phyloP scores from a whole-genome alignment of 352 stramenopile species.

The Phytopythium mirpurense region DNA sequence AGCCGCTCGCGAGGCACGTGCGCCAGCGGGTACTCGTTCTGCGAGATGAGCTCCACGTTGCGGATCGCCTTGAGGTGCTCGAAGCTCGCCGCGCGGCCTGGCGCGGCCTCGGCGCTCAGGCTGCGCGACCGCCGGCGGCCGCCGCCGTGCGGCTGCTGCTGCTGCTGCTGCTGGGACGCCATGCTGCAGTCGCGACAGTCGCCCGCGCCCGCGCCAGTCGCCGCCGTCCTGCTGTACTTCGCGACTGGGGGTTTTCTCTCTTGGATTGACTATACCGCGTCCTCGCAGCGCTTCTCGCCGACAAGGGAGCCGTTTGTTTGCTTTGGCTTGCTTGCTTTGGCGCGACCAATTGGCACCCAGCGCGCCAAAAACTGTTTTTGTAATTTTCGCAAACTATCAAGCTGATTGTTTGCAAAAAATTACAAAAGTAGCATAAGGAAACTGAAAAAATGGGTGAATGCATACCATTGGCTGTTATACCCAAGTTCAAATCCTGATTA shows the following conservation, averaged over 20 bases:
- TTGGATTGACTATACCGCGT: slow-evolving; percentile 3
- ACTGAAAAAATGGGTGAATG: no score
- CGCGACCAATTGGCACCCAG: background rate
- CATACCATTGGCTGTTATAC: no score
- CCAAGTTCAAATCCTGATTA: no score
- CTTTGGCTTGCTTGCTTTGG: no score
- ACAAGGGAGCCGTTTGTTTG: no score
- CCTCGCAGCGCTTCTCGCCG: background rate
- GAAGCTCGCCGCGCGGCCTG: slow-evolving; percentile 18
- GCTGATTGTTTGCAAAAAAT: background rate
- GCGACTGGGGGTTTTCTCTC: background rate
- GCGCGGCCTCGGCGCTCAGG: background rate
- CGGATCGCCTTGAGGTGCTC: slow-evolving; percentile 69
- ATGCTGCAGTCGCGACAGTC: background rate
- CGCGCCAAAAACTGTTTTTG: slow-evolving; percentile 3
- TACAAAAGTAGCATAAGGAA: slow-evolving; percentile 6
- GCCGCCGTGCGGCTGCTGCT: no score
- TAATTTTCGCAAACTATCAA: background rate
- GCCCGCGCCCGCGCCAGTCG: background rate
- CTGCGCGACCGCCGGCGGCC: slow-evolving; percentile 1
- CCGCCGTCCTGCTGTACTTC: background rate
- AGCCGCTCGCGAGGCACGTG: slow-evolving; percentile 41
- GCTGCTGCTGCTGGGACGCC: slow-evolving; percentile 2
- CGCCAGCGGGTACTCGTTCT: slow-evolving; percentile 71
- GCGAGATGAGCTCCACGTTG: slow-evolving; percentile 48